Evolutionary conservation across 352 stramenopile species (phyloP).

Genomic region (Pythium dissimile): DNA sequence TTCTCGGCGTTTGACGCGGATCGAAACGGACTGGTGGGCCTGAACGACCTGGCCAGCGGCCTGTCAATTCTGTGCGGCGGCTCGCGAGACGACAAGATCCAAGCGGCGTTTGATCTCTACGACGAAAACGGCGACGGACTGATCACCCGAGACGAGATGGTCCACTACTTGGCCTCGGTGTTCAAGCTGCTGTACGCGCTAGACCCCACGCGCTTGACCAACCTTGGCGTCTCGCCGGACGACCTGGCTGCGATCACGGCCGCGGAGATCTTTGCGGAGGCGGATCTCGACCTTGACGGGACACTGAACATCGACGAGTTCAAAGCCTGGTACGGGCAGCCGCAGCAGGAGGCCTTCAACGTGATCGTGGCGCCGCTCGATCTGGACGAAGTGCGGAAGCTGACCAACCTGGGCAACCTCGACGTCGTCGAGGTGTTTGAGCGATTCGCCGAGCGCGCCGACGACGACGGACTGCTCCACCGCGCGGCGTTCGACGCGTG

Average conservation of each 20-base stretch:
- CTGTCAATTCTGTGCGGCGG: conserved; percentile 68
- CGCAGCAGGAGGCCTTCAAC: conserved; percentile 65
- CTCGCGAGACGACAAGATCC: conserved; percentile 58
- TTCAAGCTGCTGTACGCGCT: conserved; percentile 79
- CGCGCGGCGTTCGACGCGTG: conserved; percentile 70
- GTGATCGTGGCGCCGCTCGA: conserved; percentile 67
- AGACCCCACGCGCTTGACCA: conserved; percentile 56
- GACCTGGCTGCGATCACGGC: conserved; percentile 67
- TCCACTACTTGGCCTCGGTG: conserved; percentile 79
- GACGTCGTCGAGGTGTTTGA: conserved; percentile 87
- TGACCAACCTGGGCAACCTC: conserved; percentile 80
- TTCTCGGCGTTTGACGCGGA: conserved; percentile 82
- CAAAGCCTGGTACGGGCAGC: conserved; percentile 74
- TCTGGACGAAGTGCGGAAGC: conserved; percentile 75
- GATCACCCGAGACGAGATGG: conserved; percentile 85
- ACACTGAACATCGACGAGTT: conserved; percentile 87
- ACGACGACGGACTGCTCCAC: conserved; percentile 56
- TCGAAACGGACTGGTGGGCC: conserved; percentile 65
- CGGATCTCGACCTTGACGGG: conserved; percentile 81
- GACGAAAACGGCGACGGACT: conserved; percentile 80
- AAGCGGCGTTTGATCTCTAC: conserved; percentile 81
- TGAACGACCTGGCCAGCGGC: conserved; percentile 71
- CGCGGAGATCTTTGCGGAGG: conserved; percentile 83
- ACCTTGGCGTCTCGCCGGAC: conserved; percentile 49
- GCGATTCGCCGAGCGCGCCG: conserved; percentile 68